Percentiles rank a stretch among this genome's conserved stretches.
Evolutionary conservation across 441 rosid species (phyloP).

Genomic region (Hura crepitans): DNA sequence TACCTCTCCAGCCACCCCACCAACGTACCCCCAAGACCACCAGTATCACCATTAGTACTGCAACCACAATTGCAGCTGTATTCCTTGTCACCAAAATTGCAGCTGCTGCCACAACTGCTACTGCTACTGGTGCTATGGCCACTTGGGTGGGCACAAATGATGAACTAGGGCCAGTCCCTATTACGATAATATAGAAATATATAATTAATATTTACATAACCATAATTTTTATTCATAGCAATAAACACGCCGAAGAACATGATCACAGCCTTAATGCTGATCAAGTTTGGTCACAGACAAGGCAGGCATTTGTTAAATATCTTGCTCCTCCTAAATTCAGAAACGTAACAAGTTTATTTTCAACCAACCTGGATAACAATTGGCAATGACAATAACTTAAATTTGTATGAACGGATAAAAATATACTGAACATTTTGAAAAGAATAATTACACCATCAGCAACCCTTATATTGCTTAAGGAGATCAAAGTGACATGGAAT

Average conservation of each 20-base stretch:
- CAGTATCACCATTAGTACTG: slow-evolving; percentile 65
- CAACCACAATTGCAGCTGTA: slow-evolving; percentile 59
- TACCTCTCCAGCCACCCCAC: slow-evolving; percentile 73
- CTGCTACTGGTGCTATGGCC: slow-evolving; percentile 65
- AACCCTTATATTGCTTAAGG: too few relatives aligned
- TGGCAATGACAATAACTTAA: too few relatives aligned
- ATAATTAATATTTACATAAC: slow-evolving; percentile 27
- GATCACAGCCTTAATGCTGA: slow-evolving; percentile 4
- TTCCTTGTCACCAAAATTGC: slow-evolving; percentile 59
- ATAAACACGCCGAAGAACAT: slow-evolving; percentile 3
- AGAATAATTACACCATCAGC: too few relatives aligned
- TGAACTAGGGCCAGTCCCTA: slow-evolving; percentile 89
- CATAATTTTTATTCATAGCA: slow-evolving; percentile 17
- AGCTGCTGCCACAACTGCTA: slow-evolving; percentile 72
- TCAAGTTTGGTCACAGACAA: slow-evolving; percentile 6
- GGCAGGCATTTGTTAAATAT: not conserved
- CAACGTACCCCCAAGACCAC: slow-evolving; percentile 72
- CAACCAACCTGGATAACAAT: not conserved
- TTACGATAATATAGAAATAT: slow-evolving; percentile 55
- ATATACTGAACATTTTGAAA: too few relatives aligned
- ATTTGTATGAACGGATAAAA: too few relatives aligned
- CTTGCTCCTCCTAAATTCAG: slow-evolving; percentile 10
- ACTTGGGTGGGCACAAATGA: slow-evolving; percentile 71
- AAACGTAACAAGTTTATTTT: slow-evolving; percentile 4
- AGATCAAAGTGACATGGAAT: too few relatives aligned